Conservation (phyloP, 2,329 filamentous ascomycete species). For the Polytolypa hystricis region DNA sequence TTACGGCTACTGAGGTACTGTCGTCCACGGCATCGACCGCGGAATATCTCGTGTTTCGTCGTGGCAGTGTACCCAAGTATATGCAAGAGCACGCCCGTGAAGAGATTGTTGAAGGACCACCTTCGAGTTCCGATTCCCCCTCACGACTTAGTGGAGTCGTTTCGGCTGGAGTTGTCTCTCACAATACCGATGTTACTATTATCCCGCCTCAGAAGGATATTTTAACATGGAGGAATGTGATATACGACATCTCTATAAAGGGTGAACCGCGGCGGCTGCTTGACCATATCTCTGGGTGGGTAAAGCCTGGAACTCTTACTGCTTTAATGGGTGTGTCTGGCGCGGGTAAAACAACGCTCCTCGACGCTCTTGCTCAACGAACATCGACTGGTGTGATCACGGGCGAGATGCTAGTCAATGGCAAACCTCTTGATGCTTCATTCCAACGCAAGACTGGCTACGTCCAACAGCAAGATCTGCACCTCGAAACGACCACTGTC, state of each 20-base stretch:
- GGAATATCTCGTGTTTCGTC: constrained; percentile 58
- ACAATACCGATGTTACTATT: constrained; percentile 10
- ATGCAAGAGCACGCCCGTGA: constrained; percentile 6
- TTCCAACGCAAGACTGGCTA: constrained; percentile 58
- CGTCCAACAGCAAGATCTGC: constrained; percentile 62
- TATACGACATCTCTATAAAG: constrained; percentile 44
- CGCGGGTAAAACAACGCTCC: constrained; percentile 51
- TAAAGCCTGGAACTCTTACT: constrained; percentile 46
- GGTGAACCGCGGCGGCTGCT: constrained; percentile 41
- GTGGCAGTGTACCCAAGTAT: constrained; percentile 39
- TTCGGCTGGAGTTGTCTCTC: constrained; percentile 4
- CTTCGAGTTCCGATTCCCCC: too few species aligned
- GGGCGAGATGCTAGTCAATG: constrained; percentile 56
- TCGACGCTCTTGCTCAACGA: constrained; percentile 48
- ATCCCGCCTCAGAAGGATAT: constrained; percentile 28
- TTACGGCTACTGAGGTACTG: constrained; percentile 54
- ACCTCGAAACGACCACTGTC: constrained; percentile 72
- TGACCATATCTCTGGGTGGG: constrained; percentile 44
- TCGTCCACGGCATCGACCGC: constrained; percentile 52
- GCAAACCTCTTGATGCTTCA: constrained; percentile 42
- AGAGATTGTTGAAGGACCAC: background rate
- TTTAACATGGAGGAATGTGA: constrained; percentile 45
- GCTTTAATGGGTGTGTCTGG: constrained; percentile 52
- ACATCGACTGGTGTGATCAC: constrained; percentile 52
- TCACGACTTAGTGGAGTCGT: constrained; percentile 5